phyloP scores from a whole-genome alignment of 345 rosid genomes.

The Hevea brasiliensis region DNA sequence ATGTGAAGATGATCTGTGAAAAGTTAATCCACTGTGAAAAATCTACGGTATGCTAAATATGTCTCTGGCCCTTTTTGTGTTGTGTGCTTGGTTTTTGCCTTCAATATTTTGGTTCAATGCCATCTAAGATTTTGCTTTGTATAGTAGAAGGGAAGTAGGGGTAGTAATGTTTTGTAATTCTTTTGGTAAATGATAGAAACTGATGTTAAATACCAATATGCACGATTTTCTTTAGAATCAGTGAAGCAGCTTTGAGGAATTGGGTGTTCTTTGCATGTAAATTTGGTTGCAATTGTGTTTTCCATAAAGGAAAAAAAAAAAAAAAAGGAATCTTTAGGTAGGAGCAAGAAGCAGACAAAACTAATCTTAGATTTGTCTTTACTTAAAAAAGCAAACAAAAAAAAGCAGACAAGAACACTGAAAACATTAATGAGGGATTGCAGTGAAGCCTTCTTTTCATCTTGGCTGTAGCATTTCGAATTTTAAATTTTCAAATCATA shows the following conservation, averaged over 20 bases:
- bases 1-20: constrained; percentile 29
- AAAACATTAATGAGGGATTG: constrained; percentile 14
- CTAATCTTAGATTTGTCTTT: constrained; percentile 17
- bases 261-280: too few relatives aligned
- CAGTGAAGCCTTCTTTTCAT: background rate
- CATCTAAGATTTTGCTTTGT: constrained; percentile 40
- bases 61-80: background rate
- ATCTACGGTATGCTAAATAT: constrained; percentile 8
- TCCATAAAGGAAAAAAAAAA: too few relatives aligned
- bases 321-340: background rate
- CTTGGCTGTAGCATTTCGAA: constrained; percentile 2
- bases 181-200: constrained; percentile 27
- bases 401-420: background rate
- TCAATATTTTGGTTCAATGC: constrained; percentile 18
- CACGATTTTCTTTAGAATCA: constrained; percentile 20
- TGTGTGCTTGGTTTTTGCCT: background rate
- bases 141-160: constrained; percentile 41
- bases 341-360: background rate
- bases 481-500: constrained; percentile 6
- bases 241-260: constrained; percentile 14
- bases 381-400: constrained; percentile 13
- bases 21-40: background rate
- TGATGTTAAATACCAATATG: background rate
- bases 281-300: too few relatives aligned
- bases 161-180: constrained; percentile 32